Percentiles rank a stretch among this genome's conserved stretches.
Evolutionary conservation across 176 grass and related monocot genomes (phyloP).

Genomic region (Raddia distichophylla): DNA sequence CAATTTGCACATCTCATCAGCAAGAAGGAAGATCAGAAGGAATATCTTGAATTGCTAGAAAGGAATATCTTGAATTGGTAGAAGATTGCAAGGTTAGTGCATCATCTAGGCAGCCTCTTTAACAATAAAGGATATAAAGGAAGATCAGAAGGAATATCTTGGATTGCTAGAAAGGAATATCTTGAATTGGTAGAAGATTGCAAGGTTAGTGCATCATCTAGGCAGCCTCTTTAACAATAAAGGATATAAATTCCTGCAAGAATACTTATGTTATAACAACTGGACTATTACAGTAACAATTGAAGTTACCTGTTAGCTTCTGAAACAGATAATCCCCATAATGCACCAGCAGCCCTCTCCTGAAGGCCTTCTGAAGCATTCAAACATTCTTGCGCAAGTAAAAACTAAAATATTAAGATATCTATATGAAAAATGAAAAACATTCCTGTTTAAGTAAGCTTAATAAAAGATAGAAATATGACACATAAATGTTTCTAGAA

Average conservation of each 20-base stretch:
- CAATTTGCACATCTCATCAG: constrained; percentile 16
- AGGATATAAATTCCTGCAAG: constrained; percentile 26
- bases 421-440: constrained; percentile 29
- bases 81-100: constrained; percentile 23
- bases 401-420: constrained; percentile 65
- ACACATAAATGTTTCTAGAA: constrained; percentile 20
- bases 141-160: too few species aligned
- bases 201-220: too few species aligned
- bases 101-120: neutral
- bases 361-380: constrained; percentile 98
- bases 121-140: constrained; percentile 27
- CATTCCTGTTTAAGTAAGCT: constrained; percentile 9
- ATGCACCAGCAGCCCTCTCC: constrained; percentile 97
- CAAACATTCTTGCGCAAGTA: constrained; percentile 79
- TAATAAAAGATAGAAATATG: constrained; percentile 20
- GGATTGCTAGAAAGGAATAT: too few species aligned
- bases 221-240: too few species aligned
- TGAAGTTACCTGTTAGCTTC: constrained; percentile 93
- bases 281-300: constrained; percentile 6
- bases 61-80: constrained; percentile 20
- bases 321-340: constrained; percentile 99
- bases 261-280: constrained; percentile 17
- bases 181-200: too few species aligned
- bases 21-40: constrained; percentile 12
- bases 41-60: constrained; percentile 27